These are phyloP conservation scores for Corinectria fuckeliana DNA, from an alignment of 2,329 filamentous ascomycete genomes.

Conservation along the genomic window DNA sequence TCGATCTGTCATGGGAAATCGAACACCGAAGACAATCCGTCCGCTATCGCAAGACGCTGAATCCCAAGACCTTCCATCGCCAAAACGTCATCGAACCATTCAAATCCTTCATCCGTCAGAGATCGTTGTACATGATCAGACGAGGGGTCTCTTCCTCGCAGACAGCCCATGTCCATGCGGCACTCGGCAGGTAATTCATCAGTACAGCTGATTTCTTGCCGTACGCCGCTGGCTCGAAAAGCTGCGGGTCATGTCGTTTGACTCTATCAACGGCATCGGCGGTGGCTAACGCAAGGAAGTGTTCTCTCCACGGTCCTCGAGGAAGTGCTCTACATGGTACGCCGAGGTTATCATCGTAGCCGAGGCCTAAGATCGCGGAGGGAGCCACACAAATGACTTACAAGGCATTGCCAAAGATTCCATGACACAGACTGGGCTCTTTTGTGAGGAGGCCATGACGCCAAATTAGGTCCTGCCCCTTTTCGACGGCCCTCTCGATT, in stretches of 20 bases:
- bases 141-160: constrained; percentile 42
- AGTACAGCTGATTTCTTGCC: constrained; percentile 40
- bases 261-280: constrained; percentile 59
- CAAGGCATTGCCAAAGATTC: constrained; percentile 69
- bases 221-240: constrained; percentile 49
- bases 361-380: constrained; percentile 17
- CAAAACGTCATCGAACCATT: constrained; percentile 8
- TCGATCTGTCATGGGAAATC: background rate
- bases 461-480: constrained; percentile 60
- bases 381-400: constrained; percentile 46
- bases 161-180: constrained; percentile 49
- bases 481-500: constrained; percentile 59
- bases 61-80: background rate
- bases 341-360: constrained; percentile 27
- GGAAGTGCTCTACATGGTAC: constrained; percentile 44
- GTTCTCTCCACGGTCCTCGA: constrained; percentile 48
- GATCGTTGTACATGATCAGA: constrained; percentile 47
- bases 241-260: constrained; percentile 37
- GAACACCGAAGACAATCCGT: constrained; percentile 16
- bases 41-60: constrained; percentile 15
- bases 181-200: constrained; percentile 46
- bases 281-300: constrained; percentile 65
- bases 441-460: constrained; percentile 66
- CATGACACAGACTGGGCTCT: constrained; percentile 70
- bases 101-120: constrained; percentile 31